Conservation (phyloP, 2,329 filamentous ascomycete genomes). For the Colletotrichum cordylinicola region DNA sequence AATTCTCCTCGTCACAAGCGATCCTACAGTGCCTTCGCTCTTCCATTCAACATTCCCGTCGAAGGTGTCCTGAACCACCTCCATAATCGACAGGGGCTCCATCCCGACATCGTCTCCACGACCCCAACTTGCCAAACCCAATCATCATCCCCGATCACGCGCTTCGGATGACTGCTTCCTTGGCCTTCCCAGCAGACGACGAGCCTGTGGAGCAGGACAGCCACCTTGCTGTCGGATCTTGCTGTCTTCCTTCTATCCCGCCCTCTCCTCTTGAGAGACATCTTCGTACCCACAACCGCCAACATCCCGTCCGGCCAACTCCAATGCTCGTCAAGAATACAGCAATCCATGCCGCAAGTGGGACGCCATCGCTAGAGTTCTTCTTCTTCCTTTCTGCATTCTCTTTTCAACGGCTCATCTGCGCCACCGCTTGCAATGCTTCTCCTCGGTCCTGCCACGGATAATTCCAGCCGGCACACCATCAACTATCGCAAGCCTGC, state of each 20-base stretch:
- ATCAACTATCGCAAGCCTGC: neutral
- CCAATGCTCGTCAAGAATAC: neutral
- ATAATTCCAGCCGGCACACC: neutral
- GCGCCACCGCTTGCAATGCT: neutral
- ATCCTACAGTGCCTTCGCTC: neutral
- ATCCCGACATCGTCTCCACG: neutral
- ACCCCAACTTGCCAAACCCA: neutral
- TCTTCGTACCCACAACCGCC: neutral
- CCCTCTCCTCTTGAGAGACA: neutral
- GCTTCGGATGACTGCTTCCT: neutral
- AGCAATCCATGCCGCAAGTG: neutral
- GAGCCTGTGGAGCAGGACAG: neutral
- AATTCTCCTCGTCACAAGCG: neutral
- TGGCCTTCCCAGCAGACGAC: neutral
- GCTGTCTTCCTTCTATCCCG: neutral
- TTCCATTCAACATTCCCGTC: fast-evolving
- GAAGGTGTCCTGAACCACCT: neutral
- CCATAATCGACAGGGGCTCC: neutral
- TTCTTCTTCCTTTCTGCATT: neutral
- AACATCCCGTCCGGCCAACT: neutral
- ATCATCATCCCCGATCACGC: neutral
- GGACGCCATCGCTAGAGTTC: neutral
- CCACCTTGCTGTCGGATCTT: neutral
- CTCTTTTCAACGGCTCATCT: neutral
- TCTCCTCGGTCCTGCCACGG: neutral